These are phyloP conservation scores for Alternaria sp. DNA, from an alignment of 2,329 filamentous ascomycete species.

Conservation along the genomic window DNA sequence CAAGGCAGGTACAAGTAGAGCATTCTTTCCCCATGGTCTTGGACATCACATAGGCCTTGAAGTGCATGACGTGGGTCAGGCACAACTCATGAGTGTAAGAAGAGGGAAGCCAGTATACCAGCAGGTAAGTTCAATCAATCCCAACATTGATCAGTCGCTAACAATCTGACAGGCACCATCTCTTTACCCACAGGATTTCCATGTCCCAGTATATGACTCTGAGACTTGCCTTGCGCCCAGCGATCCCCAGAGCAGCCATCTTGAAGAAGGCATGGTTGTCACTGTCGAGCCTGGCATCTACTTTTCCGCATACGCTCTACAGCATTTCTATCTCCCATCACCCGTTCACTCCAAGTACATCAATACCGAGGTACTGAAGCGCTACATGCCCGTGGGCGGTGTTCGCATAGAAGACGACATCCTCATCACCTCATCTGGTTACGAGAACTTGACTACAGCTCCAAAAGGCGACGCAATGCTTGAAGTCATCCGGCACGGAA, in stretches of 20 bases:
- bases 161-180: constrained; percentile 30
- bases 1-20: constrained; percentile 77
- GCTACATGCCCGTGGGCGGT: constrained; percentile 83
- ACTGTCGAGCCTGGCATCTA: constrained; percentile 69
- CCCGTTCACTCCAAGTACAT: constrained; percentile 78
- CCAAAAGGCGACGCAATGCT: constrained; percentile 73
- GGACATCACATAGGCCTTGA: constrained; percentile 94
- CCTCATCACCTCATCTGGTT: constrained; percentile 71
- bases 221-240: constrained; percentile 40
- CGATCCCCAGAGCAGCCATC: constrained; percentile 40
- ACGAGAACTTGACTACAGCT: constrained; percentile 75
- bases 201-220: constrained; percentile 40
- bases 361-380: constrained; percentile 72
- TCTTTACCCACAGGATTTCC: constrained; percentile 40
- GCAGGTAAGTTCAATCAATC: constrained; percentile 23
- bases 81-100: constrained; percentile 42
- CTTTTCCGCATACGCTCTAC: constrained; percentile 88
- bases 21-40: constrained; percentile 90
- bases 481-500: constrained; percentile 54
- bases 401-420: constrained; percentile 77
- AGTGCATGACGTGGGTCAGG: constrained; percentile 71
- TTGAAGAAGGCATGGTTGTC: constrained; percentile 63
- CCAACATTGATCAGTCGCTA: background rate
- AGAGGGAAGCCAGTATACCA: constrained; percentile 28
- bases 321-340: constrained; percentile 73